Percentiles rank a stretch among this genome's conserved stretches.
Conservation (phyloP, 768 basidiomycete genomes). For the Rhodocollybia butyracea region DNA sequence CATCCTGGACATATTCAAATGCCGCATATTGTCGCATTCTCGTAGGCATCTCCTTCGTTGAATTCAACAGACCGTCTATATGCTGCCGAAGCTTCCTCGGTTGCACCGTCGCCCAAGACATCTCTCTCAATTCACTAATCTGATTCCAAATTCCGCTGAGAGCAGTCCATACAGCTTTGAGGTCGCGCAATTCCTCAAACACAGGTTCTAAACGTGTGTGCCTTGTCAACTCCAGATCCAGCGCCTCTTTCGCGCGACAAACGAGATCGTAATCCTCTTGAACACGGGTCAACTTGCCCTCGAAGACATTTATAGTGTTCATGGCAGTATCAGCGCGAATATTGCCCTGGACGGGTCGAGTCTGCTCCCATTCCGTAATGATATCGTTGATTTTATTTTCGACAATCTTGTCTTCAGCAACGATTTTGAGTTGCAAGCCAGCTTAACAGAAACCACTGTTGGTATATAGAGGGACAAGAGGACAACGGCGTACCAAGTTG, state of each 20-base stretch:
- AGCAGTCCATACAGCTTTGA: constrained; percentile 99
- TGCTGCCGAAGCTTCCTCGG: constrained; percentile 93
- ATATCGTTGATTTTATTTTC: constrained; percentile 94
- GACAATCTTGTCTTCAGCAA: constrained; percentile 98
- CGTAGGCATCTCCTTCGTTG: constrained; percentile 99
- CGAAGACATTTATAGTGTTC: constrained; percentile 94
- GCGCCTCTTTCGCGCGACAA: constrained; percentile 93
- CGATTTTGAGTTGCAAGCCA: constrained; percentile 97
- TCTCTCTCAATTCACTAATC: constrained; percentile 83
- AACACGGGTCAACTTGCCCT: constrained; percentile 83
- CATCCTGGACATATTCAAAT: constrained; percentile 96
- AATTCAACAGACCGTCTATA: constrained; percentile 83
- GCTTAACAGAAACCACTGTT: constrained; percentile 40
- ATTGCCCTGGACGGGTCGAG: constrained; percentile 94
- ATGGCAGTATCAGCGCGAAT: constrained; percentile 96
- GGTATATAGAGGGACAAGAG: neutral
- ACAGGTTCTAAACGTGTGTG: constrained; percentile 92
- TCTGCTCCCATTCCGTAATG: constrained; percentile 90
- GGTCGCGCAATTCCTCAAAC: constrained; percentile 90
- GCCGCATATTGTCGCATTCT: constrained; percentile 99
- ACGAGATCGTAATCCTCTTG: constrained; percentile 96
- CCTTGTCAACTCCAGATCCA: constrained; percentile 87
- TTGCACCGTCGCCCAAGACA: constrained; percentile 88
- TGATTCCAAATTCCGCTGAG: constrained; percentile 96
- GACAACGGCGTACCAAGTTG: constrained; percentile 68